Evolutionary conservation across 2,329 filamentous ascomycete genomes (phyloP), one percentile per base, ranked within the genome.

Genomic region (Fusarium chuoi): DNA sequence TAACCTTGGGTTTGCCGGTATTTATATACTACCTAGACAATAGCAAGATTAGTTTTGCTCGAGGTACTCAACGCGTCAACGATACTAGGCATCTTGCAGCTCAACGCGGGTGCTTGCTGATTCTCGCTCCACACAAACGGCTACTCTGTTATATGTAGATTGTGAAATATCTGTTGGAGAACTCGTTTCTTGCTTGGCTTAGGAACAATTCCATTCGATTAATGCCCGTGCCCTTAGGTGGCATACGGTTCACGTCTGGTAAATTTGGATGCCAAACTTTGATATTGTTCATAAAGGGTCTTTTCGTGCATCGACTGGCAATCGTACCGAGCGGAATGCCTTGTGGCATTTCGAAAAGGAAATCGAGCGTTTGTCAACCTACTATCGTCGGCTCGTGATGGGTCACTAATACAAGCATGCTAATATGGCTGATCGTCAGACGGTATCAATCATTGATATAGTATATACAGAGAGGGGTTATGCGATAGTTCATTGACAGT

Each of bases 41-140:
- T 51, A 28, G 13, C 6, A 20, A 48, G n/a, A 44, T 57, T 51
- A 20, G 26, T 24, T 28, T 35, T 48, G 46, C 52, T 68, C 56
- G 24, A 24, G n/a, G 48, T 35, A 18, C 24, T 36, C 45, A 28
- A 44, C 39, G 28, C 39, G 60, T n/a, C 33, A 75, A 66, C 57
- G 55, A 45, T 38, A 30, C 59, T 38, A 62, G 60, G 60, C 65
- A 51, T 30, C 33, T 41, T 51, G 59, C 39, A 59, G 38, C 41
- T 59, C n/a, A 65, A 59, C 42, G 58, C 61, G 72, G 72, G 58
- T 70, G 54, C 68, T 63, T 75, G 69, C 73, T 69, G 72, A 67
- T 70, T 73, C 61, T 70, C 61, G 69, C 69, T 73, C 65, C 69
- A 73, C 49, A 70, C 59, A 60, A 56, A 62, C 73, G 73, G 57